Evolutionary conservation across 106 monocot species (phyloP), one percentile per base, ranked within the genome.

Genomic region (Hemerocallis citrina): DNA sequence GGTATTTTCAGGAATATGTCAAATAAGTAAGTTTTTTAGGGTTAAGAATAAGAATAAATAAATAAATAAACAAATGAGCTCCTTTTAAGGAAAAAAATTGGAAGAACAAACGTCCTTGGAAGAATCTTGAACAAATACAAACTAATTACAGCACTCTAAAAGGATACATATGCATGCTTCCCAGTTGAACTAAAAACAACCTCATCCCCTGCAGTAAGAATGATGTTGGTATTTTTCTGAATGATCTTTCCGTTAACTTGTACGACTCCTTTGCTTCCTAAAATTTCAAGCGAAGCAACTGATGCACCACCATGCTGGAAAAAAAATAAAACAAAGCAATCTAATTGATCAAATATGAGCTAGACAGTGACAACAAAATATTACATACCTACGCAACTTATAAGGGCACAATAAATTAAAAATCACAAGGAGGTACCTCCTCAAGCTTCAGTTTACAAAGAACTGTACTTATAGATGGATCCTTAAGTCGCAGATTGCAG

Each of bases 101-200:
- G 4, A 20, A 8, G 45, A 64, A 14, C 16, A 36, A 15, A 40
- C 15, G n/a, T n/a, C n/a, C n/a, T n/a, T 20, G 8, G 41, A 32
- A 16, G 20, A 35, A 19, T 37, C 31, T 32, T 31, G 14, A 20
- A 74, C 2, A 63, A 15, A 38, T 3, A 49, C 25, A 17, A 23
- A 31, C 24, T 38, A 36, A 50, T 32, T 38, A 7, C 29, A 31
- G 37, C 31, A 28, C 30, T 8, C 36, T 27, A 40, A 74, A 85
- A 91, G 90, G 87, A 92, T 98, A 92, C 98, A 68, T 98, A 98
- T 73, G 91, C 68, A 92, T 98, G 84, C 23, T 81, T 87, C 72
- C 82, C 85, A 35, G 79, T 68, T 34, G 87, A 75, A 58, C 72
- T 77, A 77, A 98, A 98, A 59, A 92, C 65, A 32, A 98, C 63